Percentiles rank a stretch among this genome's conserved stretches.
phyloP scores from a whole-genome alignment of 192 early-diverging fungal species.

The Coemansia erecta region DNA sequence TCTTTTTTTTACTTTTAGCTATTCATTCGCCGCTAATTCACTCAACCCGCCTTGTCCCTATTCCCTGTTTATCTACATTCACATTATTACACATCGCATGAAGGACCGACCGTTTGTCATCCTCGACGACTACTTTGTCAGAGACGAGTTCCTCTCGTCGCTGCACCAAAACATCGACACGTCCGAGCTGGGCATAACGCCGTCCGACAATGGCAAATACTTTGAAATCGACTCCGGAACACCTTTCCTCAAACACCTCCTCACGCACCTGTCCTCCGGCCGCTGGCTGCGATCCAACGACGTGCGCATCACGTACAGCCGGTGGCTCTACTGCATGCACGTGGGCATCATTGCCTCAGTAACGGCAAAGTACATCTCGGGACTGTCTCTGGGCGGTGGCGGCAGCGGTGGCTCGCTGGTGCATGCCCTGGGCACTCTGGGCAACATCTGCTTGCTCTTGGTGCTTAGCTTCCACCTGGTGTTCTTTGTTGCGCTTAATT shows the following conservation, averaged over 20 bases:
- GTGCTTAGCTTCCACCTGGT: slow-evolving; percentile 40
- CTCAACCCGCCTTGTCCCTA: not conserved
- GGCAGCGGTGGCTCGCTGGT: slow-evolving; percentile 32
- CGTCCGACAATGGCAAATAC: slow-evolving; percentile 21
- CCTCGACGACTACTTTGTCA: slow-evolving; percentile 49
- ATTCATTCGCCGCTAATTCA: not conserved
- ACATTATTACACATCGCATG: slow-evolving; percentile 12
- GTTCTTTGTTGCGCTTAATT: slow-evolving; percentile 43
- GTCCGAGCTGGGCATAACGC: slow-evolving; percentile 13
- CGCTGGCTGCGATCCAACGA: slow-evolving; percentile 32
- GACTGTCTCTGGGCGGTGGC: slow-evolving; percentile 25
- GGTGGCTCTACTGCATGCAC: slow-evolving; percentile 40
- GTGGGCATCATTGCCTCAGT: slow-evolving; percentile 27
- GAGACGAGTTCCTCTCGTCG: slow-evolving; percentile 18
- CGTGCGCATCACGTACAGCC: slow-evolving; percentile 42
- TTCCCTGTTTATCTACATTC: not conserved
- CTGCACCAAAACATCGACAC: slow-evolving; percentile 10
- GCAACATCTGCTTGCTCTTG: slow-evolving; percentile 28
- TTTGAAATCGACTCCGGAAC: slow-evolving; percentile 26
- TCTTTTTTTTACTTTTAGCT: not conserved
- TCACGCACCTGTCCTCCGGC: slow-evolving; percentile 20
- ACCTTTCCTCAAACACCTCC: slow-evolving; percentile 25
- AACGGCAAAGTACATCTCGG: slow-evolving; percentile 24
- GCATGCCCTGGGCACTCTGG: slow-evolving; percentile 37
- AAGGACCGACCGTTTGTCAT: slow-evolving; percentile 34